A percentile compares a stretch with the other conserved stretches of the same genome.
Evolutionary conservation across 495 filamentous ascomycete genomes (phyloP).

Genomic region (Platismatia glauca): DNA sequence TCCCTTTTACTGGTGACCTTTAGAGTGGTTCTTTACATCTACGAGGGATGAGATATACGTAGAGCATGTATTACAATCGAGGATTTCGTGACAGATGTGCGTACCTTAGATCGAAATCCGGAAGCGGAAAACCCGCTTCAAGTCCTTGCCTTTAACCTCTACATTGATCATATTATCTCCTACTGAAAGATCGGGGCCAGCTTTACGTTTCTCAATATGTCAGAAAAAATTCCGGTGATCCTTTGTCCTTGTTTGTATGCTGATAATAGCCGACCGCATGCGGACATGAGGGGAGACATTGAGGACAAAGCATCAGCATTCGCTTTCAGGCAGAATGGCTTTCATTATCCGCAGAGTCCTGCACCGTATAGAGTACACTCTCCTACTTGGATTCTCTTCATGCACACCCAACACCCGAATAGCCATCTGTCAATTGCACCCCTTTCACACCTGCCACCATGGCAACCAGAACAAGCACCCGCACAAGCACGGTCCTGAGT

Average conservation of each 20-base stretch:
- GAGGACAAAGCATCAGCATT: background rate
- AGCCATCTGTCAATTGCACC: background rate
- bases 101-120: background rate
- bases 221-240: background rate
- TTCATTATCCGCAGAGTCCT: background rate
- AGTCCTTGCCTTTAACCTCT: background rate
- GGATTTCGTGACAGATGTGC: background rate
- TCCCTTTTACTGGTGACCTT: constrained; percentile 22
- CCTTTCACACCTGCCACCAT: background rate
- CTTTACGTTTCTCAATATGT: background rate
- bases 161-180: background rate
- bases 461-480: constrained; percentile 2
- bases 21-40: constrained; percentile 7
- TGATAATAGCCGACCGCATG: background rate
- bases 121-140: background rate
- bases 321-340: background rate
- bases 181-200: background rate
- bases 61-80: background rate
- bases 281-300: background rate
- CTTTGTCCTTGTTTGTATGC: background rate
- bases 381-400: background rate
- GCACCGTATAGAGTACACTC: background rate
- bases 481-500: background rate
- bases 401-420: background rate
- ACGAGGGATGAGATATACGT: background rate